phyloP scores from a whole-genome alignment of 1,284 basidiomycete species.

The Ganoderma sinense region DNA sequence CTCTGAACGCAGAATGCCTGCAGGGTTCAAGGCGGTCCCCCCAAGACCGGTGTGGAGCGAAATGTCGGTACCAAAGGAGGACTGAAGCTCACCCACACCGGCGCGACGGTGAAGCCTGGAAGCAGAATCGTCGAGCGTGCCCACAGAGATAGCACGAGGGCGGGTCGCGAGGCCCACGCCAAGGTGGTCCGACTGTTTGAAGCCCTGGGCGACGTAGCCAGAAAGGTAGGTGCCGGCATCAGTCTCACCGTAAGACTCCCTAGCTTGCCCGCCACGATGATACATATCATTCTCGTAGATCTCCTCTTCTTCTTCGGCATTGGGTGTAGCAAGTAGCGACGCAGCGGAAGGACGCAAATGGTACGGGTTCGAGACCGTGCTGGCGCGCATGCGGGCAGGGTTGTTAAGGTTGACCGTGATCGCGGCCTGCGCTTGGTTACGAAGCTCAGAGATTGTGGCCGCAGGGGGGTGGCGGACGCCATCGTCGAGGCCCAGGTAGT shows the following conservation, averaged over 20 bases:
- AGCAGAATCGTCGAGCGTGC: constrained; percentile 82
- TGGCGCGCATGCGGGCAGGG: constrained; percentile 85
- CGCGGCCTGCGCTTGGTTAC: constrained; percentile 87
- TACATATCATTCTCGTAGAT: constrained; percentile 70
- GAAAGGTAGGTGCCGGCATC: constrained; percentile 57
- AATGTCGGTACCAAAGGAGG: constrained; percentile 66
- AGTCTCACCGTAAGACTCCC: constrained; percentile 59
- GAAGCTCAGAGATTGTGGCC: constrained; percentile 85
- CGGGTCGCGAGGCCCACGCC: constrained; percentile 56
- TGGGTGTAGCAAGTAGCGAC: constrained; percentile 67
- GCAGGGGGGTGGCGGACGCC: constrained; percentile 70
- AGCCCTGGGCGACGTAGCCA: constrained; percentile 73
- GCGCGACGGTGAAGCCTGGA: constrained; percentile 69
- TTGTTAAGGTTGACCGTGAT: constrained; percentile 82
- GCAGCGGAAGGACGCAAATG: constrained; percentile 65
- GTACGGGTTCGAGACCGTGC: constrained; percentile 88
- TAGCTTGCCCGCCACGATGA: constrained; percentile 44
- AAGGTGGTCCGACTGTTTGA: constrained; percentile 76
- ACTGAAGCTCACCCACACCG: constrained; percentile 60
- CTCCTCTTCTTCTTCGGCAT: constrained; percentile 74
- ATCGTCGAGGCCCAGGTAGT: constrained; percentile 93
- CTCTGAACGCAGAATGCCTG: constrained; percentile 65
- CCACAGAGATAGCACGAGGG: constrained; percentile 92
- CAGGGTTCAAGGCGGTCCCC: constrained; percentile 50
- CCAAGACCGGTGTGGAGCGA: constrained; percentile 48